Conservation (phyloP, 306 rosid species). For the Citrullus colocynthis region DNA sequence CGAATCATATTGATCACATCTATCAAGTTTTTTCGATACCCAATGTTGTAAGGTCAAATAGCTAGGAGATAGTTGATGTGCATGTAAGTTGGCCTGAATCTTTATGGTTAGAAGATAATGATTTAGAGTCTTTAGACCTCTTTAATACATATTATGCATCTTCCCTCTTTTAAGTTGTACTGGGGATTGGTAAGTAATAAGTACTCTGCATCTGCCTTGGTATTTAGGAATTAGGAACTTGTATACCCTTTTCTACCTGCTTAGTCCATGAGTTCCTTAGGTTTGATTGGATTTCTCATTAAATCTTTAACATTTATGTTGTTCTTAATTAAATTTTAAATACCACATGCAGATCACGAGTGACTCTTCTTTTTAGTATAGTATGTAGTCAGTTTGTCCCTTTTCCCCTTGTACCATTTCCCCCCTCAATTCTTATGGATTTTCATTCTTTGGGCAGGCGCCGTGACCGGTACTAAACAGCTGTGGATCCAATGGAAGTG, state of each 20-base stretch:
- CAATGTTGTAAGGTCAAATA: background rate
- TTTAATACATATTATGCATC: background rate
- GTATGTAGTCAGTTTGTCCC: background rate
- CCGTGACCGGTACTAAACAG: constrained; percentile 7
- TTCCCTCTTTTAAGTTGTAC: background rate
- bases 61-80: background rate
- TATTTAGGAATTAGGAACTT: background rate
- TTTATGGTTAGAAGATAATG: background rate
- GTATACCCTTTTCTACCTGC: background rate
- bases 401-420: background rate
- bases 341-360: background rate
- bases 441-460: background rate
- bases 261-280: background rate
- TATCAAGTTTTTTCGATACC: background rate
- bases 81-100: background rate
- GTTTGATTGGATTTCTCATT: background rate
- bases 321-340: background rate
- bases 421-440: background rate
- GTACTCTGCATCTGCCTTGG: background rate
- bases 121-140: background rate
- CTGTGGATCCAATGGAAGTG: constrained; percentile 15
- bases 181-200: background rate
- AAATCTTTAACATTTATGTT: background rate
- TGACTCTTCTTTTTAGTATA: background rate
- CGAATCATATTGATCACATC: background rate